These are phyloP conservation scores for Spencermartinsiella europaea DNA, from an alignment of 805 yeast genomes.

Conservation along the genomic window DNA sequence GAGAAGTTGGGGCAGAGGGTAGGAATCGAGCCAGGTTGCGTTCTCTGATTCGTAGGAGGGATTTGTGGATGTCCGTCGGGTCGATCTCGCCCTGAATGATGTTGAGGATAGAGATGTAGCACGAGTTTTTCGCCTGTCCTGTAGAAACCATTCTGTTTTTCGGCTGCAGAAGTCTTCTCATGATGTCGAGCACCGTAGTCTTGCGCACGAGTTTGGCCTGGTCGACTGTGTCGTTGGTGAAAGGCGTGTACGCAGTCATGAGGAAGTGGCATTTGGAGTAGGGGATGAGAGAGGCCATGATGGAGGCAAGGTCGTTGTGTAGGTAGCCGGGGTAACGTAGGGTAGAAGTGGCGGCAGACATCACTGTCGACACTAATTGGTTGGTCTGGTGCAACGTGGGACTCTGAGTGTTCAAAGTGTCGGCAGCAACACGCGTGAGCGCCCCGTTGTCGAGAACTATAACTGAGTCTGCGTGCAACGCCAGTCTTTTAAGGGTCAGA, in stretches of 20 bases:
- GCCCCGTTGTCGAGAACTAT: conserved; percentile 92
- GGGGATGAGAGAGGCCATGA: conserved; percentile 77
- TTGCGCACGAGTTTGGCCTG: conserved; percentile 57
- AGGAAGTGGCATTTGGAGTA: conserved; percentile 78
- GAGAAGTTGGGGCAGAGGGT: conserved; percentile 78
- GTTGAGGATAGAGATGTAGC: conserved; percentile 67
- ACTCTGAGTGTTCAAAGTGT: conserved; percentile 48
- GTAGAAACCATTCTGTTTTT: conserved; percentile 64
- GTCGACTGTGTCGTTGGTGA: conserved; percentile 56
- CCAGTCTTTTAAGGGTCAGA: conserved; percentile 71
- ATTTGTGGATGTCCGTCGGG: conserved; percentile 58
- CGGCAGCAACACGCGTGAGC: conserved; percentile 63
- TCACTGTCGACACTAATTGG: conserved; percentile 76
- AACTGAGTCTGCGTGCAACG: conserved; percentile 79
- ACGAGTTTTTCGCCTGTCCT: conserved; percentile 39
- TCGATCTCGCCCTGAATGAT: conserved; percentile 62
- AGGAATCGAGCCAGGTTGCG: conserved; percentile 58
- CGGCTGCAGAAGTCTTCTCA: conserved; percentile 75
- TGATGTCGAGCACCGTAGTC: conserved; percentile 77
- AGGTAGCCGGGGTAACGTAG: conserved; percentile 87
- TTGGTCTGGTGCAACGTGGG: conserved; percentile 77
- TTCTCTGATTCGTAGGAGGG: conserved; percentile 37
- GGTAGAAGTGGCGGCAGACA: conserved; percentile 82
- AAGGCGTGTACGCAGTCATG: conserved; percentile 72
- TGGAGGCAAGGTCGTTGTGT: conserved; percentile 78